Percentiles rank a stretch among this genome's conserved stretches.
Evolutionary conservation across 768 basidiomycete genomes (phyloP).

Genomic region (Trichaptum fuscoviolaceum): DNA sequence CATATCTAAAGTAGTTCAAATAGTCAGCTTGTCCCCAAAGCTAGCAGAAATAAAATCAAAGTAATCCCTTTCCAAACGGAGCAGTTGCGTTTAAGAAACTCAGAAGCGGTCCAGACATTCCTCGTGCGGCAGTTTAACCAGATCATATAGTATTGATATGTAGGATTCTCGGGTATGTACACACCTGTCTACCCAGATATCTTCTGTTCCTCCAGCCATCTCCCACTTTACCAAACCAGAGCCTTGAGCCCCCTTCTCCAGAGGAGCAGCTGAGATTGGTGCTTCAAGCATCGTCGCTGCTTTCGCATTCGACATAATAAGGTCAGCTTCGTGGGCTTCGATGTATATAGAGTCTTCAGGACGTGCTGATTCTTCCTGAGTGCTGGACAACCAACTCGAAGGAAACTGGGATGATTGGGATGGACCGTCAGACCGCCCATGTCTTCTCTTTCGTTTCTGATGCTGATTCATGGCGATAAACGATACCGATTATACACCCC

Average conservation of each 20-base stretch:
- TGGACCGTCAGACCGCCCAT: neutral
- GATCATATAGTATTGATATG: constrained; percentile 14
- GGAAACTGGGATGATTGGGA: neutral
- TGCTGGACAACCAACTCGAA: neutral
- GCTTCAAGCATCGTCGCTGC: constrained; percentile 33
- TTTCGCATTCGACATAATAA: constrained; percentile 47
- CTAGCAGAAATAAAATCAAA: constrained; percentile 5
- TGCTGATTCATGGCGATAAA: neutral
- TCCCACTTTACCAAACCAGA: constrained; percentile 29
- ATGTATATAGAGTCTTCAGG: constrained; percentile 39
- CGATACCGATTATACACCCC: neutral
- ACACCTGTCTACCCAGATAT: constrained; percentile 82
- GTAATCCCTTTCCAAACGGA: constrained; percentile 8
- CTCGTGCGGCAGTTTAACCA: constrained; percentile 4
- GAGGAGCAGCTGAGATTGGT: constrained; percentile 10
- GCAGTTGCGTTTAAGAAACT: neutral
- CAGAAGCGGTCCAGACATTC: constrained; percentile 4
- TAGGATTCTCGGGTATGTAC: constrained; percentile 24
- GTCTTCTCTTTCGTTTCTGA: neutral
- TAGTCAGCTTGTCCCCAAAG: constrained; percentile 4
- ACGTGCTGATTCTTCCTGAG: neutral
- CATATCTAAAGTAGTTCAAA: constrained; percentile 60
- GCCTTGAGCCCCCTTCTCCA: constrained; percentile 19
- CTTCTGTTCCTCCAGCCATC: constrained; percentile 20
- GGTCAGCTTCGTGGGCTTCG: constrained; percentile 73